Percentiles rank a stretch among this genome's conserved stretches.
These are phyloP conservation scores for Harringtonia lauricola DNA, from an alignment of 2,329 filamentous ascomycete species.

Conservation along the genomic window DNA sequence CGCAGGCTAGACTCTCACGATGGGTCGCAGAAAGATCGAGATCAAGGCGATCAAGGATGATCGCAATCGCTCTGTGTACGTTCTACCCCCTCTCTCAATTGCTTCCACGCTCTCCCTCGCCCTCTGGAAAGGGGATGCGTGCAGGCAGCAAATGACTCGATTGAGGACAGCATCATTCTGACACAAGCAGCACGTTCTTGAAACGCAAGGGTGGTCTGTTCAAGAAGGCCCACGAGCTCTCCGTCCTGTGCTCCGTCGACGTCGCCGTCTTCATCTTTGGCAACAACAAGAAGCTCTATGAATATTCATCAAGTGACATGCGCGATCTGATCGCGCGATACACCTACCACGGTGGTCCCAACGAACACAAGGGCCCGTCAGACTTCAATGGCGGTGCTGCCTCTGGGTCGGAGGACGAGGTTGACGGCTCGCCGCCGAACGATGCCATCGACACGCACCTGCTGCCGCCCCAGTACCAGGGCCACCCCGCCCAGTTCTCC, in stretches of 20 bases:
- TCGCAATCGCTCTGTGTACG: slow-evolving; percentile 93
- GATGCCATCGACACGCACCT: slow-evolving; percentile 48
- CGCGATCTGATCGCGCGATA: slow-evolving; percentile 80
- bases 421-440: slow-evolving; percentile 62
- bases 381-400: slow-evolving; percentile 86
- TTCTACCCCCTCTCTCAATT: slow-evolving; percentile 6
- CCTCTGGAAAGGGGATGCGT: background rate
- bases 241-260: slow-evolving; percentile 94
- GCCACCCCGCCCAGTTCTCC: slow-evolving; percentile 54
- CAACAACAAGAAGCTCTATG: slow-evolving; percentile 97
- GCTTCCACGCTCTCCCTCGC: slow-evolving; percentile 10
- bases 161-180: background rate
- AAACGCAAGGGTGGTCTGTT: slow-evolving; percentile 98
- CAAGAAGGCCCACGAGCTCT: slow-evolving; percentile 98
- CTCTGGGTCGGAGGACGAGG: slow-evolving; percentile 66
- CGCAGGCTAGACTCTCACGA: slow-evolving; percentile 27
- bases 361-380: slow-evolving; percentile 89
- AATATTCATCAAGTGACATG: slow-evolving; percentile 93
- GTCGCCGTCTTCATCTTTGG: slow-evolving; percentile 98
- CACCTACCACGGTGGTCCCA: slow-evolving; percentile 84
- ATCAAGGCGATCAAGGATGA: slow-evolving; percentile 99
- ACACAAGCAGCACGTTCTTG: slow-evolving; percentile 66
- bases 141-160: too few relatives aligned
- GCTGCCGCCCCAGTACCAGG: slow-evolving; percentile 61
- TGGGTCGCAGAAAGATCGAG: slow-evolving; percentile 99